Evolutionary conservation across 768 basidiomycete genomes (phyloP), one percentile per base, ranked within the genome.

Genomic region (Amanita rubescens): DNA sequence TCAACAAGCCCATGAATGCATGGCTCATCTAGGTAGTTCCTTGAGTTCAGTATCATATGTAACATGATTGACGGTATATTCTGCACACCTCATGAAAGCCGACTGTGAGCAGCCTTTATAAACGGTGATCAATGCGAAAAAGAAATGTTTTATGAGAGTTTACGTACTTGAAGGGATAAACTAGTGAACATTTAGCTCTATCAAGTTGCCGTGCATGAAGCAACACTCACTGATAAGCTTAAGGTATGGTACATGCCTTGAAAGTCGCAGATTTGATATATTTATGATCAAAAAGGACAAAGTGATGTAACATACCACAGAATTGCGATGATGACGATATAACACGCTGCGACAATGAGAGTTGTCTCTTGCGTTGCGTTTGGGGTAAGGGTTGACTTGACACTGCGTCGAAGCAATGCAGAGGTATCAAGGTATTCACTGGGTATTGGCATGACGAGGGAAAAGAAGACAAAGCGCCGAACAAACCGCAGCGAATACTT

Each of bases 141-240:
- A 33, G 49, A 25, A 46, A n/a, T 32, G n/a, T 43, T 46, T 19
- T 12, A n/a, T 33, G 11, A 22, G 6, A 49, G 55, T 54, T 44
- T n/a, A 57, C 82, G 69, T 69, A 90, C 90, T 93, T 93, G 79
- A 93, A 93, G 4, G 90, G 91, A 66, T 93, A 93, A 63, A 93
- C 90, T 92, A 35, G 15, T 34, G 32, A 34, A 32, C 22, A 62
- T 39, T 66, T 52, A 33, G 50, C n/a, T 39, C 20, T n/a, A n/a
- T 49, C 17, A 58, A 47, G 20, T 48, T 47, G 39, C 55, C 48
- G 7, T 24, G 7, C 38, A 48, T 53, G 24, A 17, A 35, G 14
- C 37, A 19, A 43, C 6, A 78, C 87, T 76, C 61, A 90, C 90
- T 82, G 59, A 92, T 82, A 58, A 73, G 69, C 51, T 80, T 85